A percentile compares a stretch with the other conserved stretches of the same genome.
Conservation (phyloP, 148 eudicot genomes). For the Selenicereus undatus region DNA sequence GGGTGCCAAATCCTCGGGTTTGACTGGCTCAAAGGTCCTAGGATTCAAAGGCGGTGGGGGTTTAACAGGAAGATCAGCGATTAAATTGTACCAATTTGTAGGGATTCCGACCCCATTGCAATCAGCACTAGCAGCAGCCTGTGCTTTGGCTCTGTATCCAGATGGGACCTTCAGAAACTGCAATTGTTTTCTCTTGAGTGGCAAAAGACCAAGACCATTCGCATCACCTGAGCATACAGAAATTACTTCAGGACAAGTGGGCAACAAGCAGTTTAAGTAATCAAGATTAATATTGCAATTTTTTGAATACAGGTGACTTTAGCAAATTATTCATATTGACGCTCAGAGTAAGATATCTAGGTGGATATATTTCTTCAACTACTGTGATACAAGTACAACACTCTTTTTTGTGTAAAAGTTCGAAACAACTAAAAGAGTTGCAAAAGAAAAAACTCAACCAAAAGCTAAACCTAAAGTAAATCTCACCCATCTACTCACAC, state of each 20-base stretch:
- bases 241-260: background rate
- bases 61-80: slow-evolving; percentile 78
- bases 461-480: background rate
- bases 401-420: background rate
- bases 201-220: slow-evolving; percentile 1
- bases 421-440: background rate
- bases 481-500: background rate
- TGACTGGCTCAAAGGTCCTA: slow-evolving; percentile 64
- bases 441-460: background rate
- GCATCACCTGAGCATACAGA: slow-evolving; percentile 18
- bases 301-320: too few species aligned
- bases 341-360: background rate
- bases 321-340: background rate
- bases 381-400: background rate
- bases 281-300: background rate
- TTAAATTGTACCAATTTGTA: slow-evolving; percentile 72
- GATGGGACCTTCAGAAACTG: slow-evolving; percentile 34
- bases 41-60: slow-evolving; percentile 92
- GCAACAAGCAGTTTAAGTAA: background rate
- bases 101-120: slow-evolving; percentile 55
- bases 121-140: slow-evolving; percentile 25
- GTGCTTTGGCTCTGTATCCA: slow-evolving; percentile 36
- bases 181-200: slow-evolving; percentile 25
- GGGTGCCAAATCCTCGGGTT: slow-evolving; percentile 73
- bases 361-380: background rate